Evolutionary conservation across 1,139 yeast genomes (phyloP), one percentile per base, ranked within the genome.

Genomic region (Ogataea hybrid): DNA sequence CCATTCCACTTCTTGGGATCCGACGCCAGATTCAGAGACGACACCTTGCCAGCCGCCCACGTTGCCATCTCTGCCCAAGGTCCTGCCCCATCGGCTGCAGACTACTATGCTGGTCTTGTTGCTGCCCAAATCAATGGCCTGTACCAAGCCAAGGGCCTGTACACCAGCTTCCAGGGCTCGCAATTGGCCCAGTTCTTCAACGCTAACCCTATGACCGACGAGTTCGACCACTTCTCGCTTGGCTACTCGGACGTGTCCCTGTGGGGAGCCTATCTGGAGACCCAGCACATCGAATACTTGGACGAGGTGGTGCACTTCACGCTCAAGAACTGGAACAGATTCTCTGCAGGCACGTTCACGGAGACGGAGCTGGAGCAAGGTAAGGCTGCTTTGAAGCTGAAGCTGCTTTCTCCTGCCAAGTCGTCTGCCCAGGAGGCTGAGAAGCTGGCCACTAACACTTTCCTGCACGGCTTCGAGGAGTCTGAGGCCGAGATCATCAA

Each of bases 11-110:
- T 84, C 77, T 75, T 84, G 65, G 95, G 95, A 61, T 84, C 92
- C 41, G 94, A 85, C 65, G 81, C 84, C 54, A 81, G 89, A 76
- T 70, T 84, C 73, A 83, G 95, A 79, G 95, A 85, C 62, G 95
- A 85, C 67, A 84, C 89, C 55, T 64, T 82, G 64, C 87, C 90
- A 63, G 77, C 79, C 65, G 92, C 92, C 47, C 82, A 83, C 73
- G 72, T 84, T 56, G 69, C 89, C 46, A 71, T 85, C 56, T 88
- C 87, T 47, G 90, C 75, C 47, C 74, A 78, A 59, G 88, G 88
- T 69, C 90, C 83, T 67, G 71, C 81, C 37, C 49, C 73, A 37
- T 61, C 60, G 50, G 79, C 90, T 43, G 80, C 84, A 53, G 76
- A 82, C 58, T 82, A 73, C 70, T 75, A 75, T 66, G 76, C 78